Evolutionary conservation across 2,329 filamentous ascomycete genomes (phyloP).

Genomic region (Aplosporella prunicola): DNA sequence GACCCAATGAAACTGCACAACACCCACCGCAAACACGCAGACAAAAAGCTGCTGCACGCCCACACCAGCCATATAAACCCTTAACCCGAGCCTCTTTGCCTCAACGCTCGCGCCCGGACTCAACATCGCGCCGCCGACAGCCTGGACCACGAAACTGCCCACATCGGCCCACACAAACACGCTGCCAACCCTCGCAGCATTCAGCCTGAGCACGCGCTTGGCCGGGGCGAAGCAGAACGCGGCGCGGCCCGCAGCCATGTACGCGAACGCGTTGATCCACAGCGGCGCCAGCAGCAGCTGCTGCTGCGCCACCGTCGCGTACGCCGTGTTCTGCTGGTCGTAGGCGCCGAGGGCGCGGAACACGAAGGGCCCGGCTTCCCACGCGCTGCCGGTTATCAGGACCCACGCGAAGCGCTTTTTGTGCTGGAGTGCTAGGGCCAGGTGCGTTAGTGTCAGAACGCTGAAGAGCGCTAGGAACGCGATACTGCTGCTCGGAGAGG

Average conservation of each 20-base stretch:
- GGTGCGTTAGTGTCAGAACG: constrained; percentile 17
- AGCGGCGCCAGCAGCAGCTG: constrained; percentile 37
- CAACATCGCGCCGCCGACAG: constrained; percentile 30
- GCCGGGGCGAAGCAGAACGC: constrained; percentile 30
- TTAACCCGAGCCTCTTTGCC: constrained; percentile 29
- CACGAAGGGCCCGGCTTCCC: constrained; percentile 36
- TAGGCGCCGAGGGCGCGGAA: constrained; percentile 32
- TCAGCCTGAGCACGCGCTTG: constrained; percentile 26
- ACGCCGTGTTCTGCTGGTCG: constrained; percentile 27
- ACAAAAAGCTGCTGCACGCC: constrained; percentile 25
- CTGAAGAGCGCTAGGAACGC: constrained; percentile 19
- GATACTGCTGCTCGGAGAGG: constrained; percentile 18
- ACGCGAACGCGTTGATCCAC: constrained; percentile 39
- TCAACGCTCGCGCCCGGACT: constrained; percentile 17
- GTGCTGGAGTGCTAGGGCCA: constrained; percentile 16
- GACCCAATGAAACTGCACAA: too few relatives aligned
- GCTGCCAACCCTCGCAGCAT: constrained; percentile 28
- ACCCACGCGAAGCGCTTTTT: constrained; percentile 33
- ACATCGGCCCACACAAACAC: constrained; percentile 39
- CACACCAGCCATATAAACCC: constrained; percentile 31
- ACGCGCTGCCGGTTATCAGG: constrained; percentile 34
- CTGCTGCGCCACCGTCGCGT: constrained; percentile 28
- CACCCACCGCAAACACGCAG: too few relatives aligned
- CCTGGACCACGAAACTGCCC: constrained; percentile 37
- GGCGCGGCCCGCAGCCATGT: constrained; percentile 31